phyloP scores from a whole-genome alignment of 352 stramenopile species.

The Aphanomyces invadans region DNA sequence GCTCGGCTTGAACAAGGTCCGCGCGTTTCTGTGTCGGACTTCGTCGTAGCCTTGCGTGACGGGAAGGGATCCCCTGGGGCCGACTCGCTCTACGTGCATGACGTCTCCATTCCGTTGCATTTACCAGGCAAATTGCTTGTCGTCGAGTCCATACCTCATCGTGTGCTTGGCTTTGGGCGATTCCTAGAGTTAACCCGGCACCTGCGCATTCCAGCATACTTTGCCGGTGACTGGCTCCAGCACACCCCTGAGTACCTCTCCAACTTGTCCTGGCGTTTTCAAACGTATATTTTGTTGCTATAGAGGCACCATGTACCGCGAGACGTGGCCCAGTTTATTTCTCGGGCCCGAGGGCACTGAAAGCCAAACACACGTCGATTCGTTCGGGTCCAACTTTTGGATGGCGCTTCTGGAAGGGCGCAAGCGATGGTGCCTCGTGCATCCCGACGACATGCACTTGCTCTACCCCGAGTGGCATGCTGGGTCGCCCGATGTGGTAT shows the following conservation, averaged over 20 bases:
- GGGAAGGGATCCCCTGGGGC: neutral
- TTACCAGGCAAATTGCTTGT: slow-evolving; percentile 7
- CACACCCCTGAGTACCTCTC: slow-evolving; percentile 25
- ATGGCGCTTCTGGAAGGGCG: slow-evolving; percentile 31
- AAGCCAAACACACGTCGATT: slow-evolving; percentile 30
- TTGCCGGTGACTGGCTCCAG: slow-evolving; percentile 32
- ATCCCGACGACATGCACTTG: slow-evolving; percentile 27
- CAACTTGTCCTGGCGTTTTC: neutral
- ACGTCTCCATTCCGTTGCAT: slow-evolving; percentile 18
- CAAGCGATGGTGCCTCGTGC: slow-evolving; percentile 32
- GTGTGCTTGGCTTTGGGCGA: neutral
- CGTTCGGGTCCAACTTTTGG: slow-evolving; percentile 35
- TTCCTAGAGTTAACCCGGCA: slow-evolving; percentile 10
- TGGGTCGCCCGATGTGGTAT: slow-evolving; percentile 25
- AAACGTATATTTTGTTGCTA: neutral
- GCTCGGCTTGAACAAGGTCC: slow-evolving; percentile 16
- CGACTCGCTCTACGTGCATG: slow-evolving; percentile 7
- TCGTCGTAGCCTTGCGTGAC: neutral
- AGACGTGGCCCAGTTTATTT: slow-evolving; percentile 33
- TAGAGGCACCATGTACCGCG: slow-evolving; percentile 28
- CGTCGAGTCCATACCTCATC: too few relatives aligned
- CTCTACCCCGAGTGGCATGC: slow-evolving; percentile 26
- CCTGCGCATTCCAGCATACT: slow-evolving; percentile 30
- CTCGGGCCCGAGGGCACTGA: slow-evolving; percentile 29
- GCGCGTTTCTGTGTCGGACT: neutral